Conservation (phyloP, 805 yeast genomes). For the Candida sakaeoensis region DNA sequence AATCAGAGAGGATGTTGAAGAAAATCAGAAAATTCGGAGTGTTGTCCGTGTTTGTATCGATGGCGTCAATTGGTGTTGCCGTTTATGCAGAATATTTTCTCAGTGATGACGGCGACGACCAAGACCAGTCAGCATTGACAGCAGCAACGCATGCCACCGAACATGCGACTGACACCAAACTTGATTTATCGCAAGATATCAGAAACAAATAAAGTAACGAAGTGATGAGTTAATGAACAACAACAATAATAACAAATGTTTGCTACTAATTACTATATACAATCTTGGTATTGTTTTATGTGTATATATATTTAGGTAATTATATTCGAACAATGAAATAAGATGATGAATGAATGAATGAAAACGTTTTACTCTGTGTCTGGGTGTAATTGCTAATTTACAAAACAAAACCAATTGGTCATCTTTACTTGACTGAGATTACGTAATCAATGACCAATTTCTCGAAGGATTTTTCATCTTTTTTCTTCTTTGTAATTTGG, state of each 20-base stretch:
- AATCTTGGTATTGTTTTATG: no score
- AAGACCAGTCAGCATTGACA: neutral
- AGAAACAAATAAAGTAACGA: conserved; percentile 9
- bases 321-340: no score
- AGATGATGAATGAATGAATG: no score
- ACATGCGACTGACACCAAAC: neutral
- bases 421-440: neutral
- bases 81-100: conserved; percentile 1
- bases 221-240: neutral
- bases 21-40: conserved; percentile 22
- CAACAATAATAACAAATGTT: no score
- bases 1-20: conserved; percentile 26
- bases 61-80: conserved; percentile 27
- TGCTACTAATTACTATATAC: no score
- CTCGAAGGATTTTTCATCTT: neutral
- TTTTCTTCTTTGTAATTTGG: neutral
- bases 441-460: neutral
- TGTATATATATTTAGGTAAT: no score
- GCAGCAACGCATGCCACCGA: neutral
- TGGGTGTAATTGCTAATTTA: no score
- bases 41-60: conserved; percentile 22
- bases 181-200: conserved; percentile 22
- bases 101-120: conserved; percentile 1
- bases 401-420: neutral
- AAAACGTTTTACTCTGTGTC: no score